Conservation (phyloP, 225 moss, liverwort and hornwort species). For the Straminergon stramineum region DNA sequence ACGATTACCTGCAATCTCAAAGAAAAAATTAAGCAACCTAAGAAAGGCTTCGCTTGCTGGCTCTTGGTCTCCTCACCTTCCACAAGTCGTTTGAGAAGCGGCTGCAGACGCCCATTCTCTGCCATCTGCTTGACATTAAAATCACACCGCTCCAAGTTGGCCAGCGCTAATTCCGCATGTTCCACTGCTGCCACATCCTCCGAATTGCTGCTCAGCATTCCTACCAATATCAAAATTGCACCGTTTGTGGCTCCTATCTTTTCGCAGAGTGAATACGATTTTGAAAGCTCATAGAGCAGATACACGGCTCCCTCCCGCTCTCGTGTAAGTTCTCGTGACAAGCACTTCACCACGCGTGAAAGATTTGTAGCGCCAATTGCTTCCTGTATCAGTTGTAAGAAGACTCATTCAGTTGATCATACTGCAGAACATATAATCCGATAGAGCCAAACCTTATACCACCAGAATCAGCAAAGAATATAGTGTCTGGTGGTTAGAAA, state of each 20-base stretch:
- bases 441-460: not conserved
- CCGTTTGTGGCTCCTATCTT: slow-evolving; percentile 59
- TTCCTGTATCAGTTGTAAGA: slow-evolving; percentile 27
- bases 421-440: not conserved
- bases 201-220: slow-evolving; percentile 56
- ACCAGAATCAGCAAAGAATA: not conserved
- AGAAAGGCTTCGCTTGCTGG: not conserved
- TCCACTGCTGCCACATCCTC: slow-evolving; percentile 36
- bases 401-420: not conserved
- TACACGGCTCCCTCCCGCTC: slow-evolving; percentile 60
- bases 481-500: not conserved
- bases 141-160: slow-evolving; percentile 54
- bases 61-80: slow-evolving; percentile 24
- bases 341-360: slow-evolving; percentile 55
- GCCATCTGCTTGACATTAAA: slow-evolving; percentile 60
- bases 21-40: not conserved
- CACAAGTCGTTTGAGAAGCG: slow-evolving; percentile 50
- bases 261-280: slow-evolving; percentile 34
- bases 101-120: slow-evolving; percentile 62
- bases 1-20: not conserved
- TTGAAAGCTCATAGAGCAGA: slow-evolving; percentile 51
- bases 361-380: slow-evolving; percentile 48
- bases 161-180: slow-evolving; percentile 41
- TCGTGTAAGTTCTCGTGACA: slow-evolving; percentile 37
- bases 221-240: slow-evolving; percentile 55